Evolutionary conservation across 2,329 filamentous ascomycete genomes (phyloP), one percentile per base, ranked within the genome.

Genomic region (Cercospora berteroae): DNA sequence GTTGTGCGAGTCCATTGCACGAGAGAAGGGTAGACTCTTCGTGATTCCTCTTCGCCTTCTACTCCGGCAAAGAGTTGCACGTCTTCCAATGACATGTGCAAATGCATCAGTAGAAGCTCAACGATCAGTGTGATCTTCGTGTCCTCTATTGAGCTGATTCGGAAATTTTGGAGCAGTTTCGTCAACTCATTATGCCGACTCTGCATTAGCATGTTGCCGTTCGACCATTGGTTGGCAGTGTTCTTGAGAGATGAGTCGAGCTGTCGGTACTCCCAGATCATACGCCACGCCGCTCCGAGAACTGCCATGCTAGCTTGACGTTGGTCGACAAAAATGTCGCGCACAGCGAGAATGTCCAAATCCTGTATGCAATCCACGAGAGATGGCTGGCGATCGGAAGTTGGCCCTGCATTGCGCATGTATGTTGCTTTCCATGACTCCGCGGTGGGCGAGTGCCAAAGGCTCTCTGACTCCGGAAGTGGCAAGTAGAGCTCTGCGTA

Each of bases 401-500:
- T 67, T n/a, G 76, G 70, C 68, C 73, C 81, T 3, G 74, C 72
- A 55, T 74, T 75, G 44, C 73, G 74, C 72, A 90, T 77, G 69
- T 87, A 90, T 1, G 84, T 79, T 7, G 80, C 76, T 75, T 90
- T 90, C 89, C 90, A 93, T 68, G 88, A 85, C 18, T 80, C 74
- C 1, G 90, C 88, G 0, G 84, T 84, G 31, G 84, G 83, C 1
- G 90, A 89, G 58, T 86, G 83, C 90, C 90, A 93, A 1, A 93
- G 76, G 12, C 85, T 82, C 63, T 84, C 83, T 0, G 86, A 81
- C 67, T 85, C 86, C 0, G 90, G 90, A 0, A 93, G 77, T 1
- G 89, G 88, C 2, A 92, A 79, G 4, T 86, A 86, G 59, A 92
- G 79, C 72, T 92, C 90, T 0, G 88, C 84, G 72, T 91, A 92